Evolutionary conservation across 208 protist species (phyloP).

Genomic region (Leishmania braziliensis): DNA sequence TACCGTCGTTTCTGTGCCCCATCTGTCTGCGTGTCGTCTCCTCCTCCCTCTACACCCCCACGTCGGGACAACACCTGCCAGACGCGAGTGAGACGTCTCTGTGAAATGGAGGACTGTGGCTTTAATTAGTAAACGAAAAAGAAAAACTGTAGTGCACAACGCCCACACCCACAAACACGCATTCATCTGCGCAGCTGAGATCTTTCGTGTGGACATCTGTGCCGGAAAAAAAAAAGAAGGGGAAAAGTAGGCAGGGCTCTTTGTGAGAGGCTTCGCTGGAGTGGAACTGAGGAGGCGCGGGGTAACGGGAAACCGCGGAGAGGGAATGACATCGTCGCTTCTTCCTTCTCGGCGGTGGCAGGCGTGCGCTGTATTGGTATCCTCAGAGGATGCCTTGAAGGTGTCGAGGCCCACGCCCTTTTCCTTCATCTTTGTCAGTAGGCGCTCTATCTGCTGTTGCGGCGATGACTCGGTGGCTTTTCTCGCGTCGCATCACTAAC

Average conservation of each 20-base stretch:
- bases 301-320: not conserved
- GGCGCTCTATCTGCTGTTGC: not conserved
- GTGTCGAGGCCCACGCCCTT: not conserved
- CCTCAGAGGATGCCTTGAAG: not conserved
- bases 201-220: not conserved
- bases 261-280: not conserved
- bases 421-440: not conserved
- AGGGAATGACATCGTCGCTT: not conserved
- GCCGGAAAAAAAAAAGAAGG: no score
- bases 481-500: not conserved
- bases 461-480: not conserved
- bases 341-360: not conserved
- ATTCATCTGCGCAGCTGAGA: not conserved
- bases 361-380: no score
- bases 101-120: not conserved
- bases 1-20: not conserved
- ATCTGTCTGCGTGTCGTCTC: not conserved
- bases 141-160: not conserved
- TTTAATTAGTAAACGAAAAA: not conserved
- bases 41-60: no score
- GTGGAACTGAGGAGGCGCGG: not conserved
- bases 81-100: not conserved
- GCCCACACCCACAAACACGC: conserved; percentile 1
- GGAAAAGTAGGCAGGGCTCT: not conserved
- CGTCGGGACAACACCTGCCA: not conserved